Base-by-base conservation (phyloP, 192 early-diverging fungal species). In the Globomyces pollinis-pini region DNA sequence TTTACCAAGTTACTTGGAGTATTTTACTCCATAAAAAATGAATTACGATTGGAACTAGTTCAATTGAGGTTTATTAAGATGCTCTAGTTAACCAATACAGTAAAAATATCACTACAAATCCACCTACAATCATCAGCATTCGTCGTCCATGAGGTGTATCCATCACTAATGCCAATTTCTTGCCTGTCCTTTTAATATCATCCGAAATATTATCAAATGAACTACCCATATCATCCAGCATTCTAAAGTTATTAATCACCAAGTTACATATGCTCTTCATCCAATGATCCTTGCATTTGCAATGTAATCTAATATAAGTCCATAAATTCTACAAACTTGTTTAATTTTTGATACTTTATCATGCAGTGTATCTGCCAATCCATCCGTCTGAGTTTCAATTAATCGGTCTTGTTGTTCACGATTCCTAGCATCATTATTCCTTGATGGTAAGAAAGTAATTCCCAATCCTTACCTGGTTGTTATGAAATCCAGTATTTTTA, bases 271-370 rank as follows among this genome's bases (percentile, higher is more conserved):
- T 55, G 52, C 8, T 55, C 52, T 2, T 55, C 35, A 9, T 57
- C 42, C 6, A 57, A 20, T 15, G 29, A 29, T 11, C 38, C 55
- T 11, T 57, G 23, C 55, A 57, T 57, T 15, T 57, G 38, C 26
- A 57, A 11, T 5, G 55, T 57, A 33, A 57, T 57, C n/a, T n/a
- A n/a, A n/a, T n/a, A n/a, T n/a, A n/a, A n/a, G n/a, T n/a, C n/a
- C n/a, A n/a, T n/a, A n/a, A n/a, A n/a, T n/a, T n/a, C n/a, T n/a
- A n/a, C n/a, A n/a, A n/a, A n/a, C n/a, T 26, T 57, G 23, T 23
- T 57, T 57, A 23, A 57, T 57, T 30, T 30, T 39, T 4, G 38
- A 43, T 2, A 57, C 55, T 33, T 57, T 57, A 23, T 57, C 28
- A 12, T 34, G 23, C 11, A 57, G 38, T 26, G 29, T 20, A 8